Evolutionary conservation across 148 eudicot genomes (phyloP), one percentile per base, ranked within the genome.

Genomic region (Nepenthes mirabilis): DNA sequence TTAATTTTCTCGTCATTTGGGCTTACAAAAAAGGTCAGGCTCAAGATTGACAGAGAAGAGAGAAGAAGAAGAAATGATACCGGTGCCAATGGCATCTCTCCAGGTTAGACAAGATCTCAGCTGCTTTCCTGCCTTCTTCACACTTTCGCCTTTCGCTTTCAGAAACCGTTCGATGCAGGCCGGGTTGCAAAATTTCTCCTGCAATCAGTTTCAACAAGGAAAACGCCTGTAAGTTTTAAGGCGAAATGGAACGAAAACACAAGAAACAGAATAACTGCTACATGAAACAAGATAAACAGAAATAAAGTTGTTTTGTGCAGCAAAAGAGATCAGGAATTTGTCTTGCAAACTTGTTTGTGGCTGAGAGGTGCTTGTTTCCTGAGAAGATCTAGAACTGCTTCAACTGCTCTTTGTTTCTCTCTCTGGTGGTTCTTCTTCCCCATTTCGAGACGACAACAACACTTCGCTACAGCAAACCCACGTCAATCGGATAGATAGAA

Each of bases 171-270:
- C 86, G 11, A 89, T 95, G 79, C 99, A 93, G 6, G 81, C 87
- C n/a, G 66, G 68, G 75, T 77, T 86, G 68, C 99, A 93, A 43
- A 82, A 93, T 60, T 86, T 86, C 84, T 88, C 99, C 96, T 93
- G 82, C 67, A 36, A 32, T 35, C 47, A 36, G 9, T 36, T 13
- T 8, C 14, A 57, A 33, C 8, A 33, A 2, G 11, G 12, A 10
- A 8, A 55, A 10, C 8, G 3, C 1, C 58, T 1, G 8, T 8
- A 55, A 55, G 5, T 55, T 34, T 9, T 34, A 34, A 3, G 3
- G 33, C 2, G 48, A 57, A 23, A 8, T 14, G 13, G 8, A 65
- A 12, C 32, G 8, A 11, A 13, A 58, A 9, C 32, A 23, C 11
- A 1, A 37, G 34, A 34, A 33, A 2, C 47, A 37, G 1, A 32